phyloP scores from a whole-genome alignment of 2,329 filamentous ascomycete genomes.

The Colletotrichum sp. region DNA sequence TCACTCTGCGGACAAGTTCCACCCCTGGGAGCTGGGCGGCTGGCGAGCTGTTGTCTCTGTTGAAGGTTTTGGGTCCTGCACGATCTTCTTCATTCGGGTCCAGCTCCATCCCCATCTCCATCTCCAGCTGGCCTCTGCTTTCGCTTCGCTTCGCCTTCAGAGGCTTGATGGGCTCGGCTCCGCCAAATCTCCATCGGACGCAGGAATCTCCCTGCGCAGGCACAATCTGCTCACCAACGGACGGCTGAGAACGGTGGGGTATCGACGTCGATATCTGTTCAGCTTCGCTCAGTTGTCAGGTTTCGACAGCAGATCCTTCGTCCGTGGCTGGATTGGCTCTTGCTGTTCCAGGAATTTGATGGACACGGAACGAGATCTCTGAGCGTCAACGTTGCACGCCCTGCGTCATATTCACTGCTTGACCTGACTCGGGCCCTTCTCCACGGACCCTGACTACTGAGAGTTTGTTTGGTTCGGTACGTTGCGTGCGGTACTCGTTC shows the following conservation, averaged over 20 bases:
- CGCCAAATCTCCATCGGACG: neutral
- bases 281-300: neutral
- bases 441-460: neutral
- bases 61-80: constrained; percentile 4
- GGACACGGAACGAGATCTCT: neutral
- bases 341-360: constrained; percentile 12
- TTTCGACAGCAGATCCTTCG: neutral
- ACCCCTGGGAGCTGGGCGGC: neutral
- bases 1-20: neutral
- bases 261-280: neutral
- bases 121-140: neutral
- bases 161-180: neutral
- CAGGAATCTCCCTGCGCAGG: neutral
- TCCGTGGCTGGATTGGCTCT: neutral
- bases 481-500: neutral
- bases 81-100: neutral
- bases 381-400: neutral
- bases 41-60: neutral
- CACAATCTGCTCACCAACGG: neutral
- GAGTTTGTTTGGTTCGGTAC: neutral
- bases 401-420: constrained; percentile 17
- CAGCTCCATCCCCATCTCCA: neutral
- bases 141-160: neutral
- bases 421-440: constrained; percentile 9
- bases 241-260: neutral